A percentile compares a stretch with the other conserved stretches of the same genome.
phyloP scores from a whole-genome alignment of 2,329 filamentous ascomycete genomes.

The Paecilomyces sp. region DNA sequence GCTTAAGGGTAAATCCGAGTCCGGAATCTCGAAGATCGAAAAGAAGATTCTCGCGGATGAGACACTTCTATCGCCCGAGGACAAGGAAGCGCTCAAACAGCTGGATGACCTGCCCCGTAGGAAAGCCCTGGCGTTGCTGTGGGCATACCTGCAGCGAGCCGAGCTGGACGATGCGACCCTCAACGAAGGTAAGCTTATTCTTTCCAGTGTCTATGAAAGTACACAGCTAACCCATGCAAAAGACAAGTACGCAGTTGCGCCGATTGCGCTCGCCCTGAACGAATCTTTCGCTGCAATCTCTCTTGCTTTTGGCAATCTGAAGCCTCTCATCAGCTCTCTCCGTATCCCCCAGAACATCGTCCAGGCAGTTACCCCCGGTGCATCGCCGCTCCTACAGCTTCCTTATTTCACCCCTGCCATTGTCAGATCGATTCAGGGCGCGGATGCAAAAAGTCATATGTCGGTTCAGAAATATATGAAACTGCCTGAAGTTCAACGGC shows the following conservation, averaged over 20 bases:
- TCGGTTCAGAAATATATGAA: conserved; percentile 85
- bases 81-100: conserved; percentile 68
- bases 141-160: conserved; percentile 88
- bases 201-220: neutral
- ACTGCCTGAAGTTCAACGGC: conserved; percentile 66
- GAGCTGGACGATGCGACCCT: conserved; percentile 72
- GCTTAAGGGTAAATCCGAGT: conserved; percentile 71
- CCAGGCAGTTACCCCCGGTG: conserved; percentile 76
- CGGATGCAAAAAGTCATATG: conserved; percentile 63
- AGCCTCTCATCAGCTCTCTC: conserved; percentile 75
- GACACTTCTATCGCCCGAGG: conserved; percentile 60
- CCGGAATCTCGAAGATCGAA: conserved; percentile 75
- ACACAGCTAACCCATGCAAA: neutral
- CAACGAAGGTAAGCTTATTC: conserved; percentile 51
- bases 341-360: conserved; percentile 77
- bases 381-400: conserved; percentile 84
- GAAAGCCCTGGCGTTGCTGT: conserved; percentile 82
- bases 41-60: conserved; percentile 64
- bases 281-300: conserved; percentile 81
- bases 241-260: conserved; percentile 83
- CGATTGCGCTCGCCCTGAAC: conserved; percentile 76
- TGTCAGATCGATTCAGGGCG: conserved; percentile 43
- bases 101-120: conserved; percentile 72
- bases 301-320: conserved; percentile 77
- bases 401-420: conserved; percentile 69